Evolutionary conservation across 202 grass and related monocot species (phyloP).

Genomic region (Zizania palustris): DNA sequence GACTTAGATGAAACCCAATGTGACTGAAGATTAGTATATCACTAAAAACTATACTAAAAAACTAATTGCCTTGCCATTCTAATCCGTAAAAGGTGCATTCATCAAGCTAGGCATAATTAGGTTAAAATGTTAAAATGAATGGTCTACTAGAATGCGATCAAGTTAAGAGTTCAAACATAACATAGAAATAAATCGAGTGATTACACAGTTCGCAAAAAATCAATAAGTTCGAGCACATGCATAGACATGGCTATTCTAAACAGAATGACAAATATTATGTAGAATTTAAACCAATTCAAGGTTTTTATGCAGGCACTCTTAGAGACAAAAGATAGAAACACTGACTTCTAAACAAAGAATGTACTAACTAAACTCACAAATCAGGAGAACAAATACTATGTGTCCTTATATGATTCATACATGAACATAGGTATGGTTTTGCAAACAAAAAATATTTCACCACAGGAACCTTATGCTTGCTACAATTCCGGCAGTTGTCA

Average conservation of each 20-base stretch:
- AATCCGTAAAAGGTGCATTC: background rate
- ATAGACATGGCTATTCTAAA: background rate
- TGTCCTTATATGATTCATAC: conserved; percentile 38
- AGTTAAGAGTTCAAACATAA: conserved; percentile 5
- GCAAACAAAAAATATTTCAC: conserved; percentile 93
- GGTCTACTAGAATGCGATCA: background rate
- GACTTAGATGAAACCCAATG: background rate
- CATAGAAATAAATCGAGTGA: background rate
- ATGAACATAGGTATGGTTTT: conserved; percentile 80
- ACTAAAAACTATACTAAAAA: background rate
- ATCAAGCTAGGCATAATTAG: background rate
- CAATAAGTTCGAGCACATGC: background rate
- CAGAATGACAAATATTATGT: conserved; percentile 4
- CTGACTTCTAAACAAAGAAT: conserved; percentile 13
- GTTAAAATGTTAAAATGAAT: background rate
- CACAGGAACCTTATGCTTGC: conserved; percentile 86
- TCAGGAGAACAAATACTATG: conserved; percentile 2
- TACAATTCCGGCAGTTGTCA: conserved; percentile 74
- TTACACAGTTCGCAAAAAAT: background rate
- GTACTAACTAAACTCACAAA: background rate
- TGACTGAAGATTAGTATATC: background rate
- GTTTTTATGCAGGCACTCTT: background rate
- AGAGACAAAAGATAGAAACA: background rate
- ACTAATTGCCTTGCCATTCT: background rate
- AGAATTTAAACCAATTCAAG: conserved; percentile 4